Evolutionary conservation across 441 rosid species (phyloP).

Genomic region (Arabidopsis hybrid): DNA sequence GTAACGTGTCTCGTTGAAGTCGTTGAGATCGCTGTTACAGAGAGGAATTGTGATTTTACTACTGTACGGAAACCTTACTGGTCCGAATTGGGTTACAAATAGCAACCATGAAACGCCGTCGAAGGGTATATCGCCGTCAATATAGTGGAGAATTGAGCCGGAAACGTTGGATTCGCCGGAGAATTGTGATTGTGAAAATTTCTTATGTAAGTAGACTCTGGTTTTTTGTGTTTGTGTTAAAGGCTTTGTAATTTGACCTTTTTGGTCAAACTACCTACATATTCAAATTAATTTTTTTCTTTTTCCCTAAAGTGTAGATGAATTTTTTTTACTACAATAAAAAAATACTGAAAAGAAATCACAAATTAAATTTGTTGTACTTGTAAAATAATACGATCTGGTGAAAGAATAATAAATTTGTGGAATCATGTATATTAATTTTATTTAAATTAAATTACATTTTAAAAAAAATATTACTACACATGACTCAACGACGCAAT

Average conservation of each 20-base stretch:
- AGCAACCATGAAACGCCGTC: neutral
- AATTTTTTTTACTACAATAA: too few relatives aligned
- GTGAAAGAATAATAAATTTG: neutral
- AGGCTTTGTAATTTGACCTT: constrained; percentile 14
- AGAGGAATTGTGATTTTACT: constrained; percentile 23
- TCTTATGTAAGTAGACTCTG: neutral
- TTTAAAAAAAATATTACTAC: neutral
- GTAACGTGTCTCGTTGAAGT: constrained; percentile 7
- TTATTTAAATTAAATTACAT: neutral
- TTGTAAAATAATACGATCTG: neutral
- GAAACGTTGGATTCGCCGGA: constrained; percentile 35
- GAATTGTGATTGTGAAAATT: constrained; percentile 23
- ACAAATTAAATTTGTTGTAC: neutral
- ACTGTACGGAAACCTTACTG: constrained; percentile 20
- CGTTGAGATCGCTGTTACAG: constrained; percentile 35
- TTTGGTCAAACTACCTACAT: constrained; percentile 26
- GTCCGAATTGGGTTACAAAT: neutral
- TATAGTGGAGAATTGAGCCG: constrained; percentile 4
- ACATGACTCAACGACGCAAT: constrained; percentile 9
- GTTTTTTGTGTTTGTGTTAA: neutral
- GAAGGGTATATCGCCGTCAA: neutral
- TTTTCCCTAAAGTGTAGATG: neutral
- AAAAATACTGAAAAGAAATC: neutral
- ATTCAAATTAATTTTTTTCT: constrained; percentile 8
- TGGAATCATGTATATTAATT: neutral